phyloP scores from a whole-genome alignment of 1,139 yeast genomes.

The Taphrina populina region DNA sequence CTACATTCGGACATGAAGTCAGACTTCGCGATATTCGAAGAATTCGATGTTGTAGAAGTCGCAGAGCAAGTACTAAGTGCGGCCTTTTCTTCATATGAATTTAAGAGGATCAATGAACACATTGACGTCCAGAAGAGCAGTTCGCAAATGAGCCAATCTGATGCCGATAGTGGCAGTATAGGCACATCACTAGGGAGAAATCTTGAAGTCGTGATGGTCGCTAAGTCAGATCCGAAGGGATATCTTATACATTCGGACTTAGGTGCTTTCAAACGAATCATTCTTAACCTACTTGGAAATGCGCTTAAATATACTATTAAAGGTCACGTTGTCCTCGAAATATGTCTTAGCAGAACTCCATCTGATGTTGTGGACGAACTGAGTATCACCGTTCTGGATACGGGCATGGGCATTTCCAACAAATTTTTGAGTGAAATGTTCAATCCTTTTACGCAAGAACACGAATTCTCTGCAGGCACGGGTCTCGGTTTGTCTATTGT shows the following conservation, averaged over 20 bases:
- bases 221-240: conserved; percentile 6
- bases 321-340: conserved; percentile 57
- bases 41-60: conserved; percentile 16
- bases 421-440: conserved; percentile 76
- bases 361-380: conserved; percentile 7
- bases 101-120: conserved; percentile 20
- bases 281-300: conserved; percentile 80
- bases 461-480: conserved; percentile 89
- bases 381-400: conserved; percentile 70
- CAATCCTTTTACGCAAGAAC: conserved; percentile 88
- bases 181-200: conserved; percentile 3
- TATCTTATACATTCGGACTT: conserved; percentile 9
- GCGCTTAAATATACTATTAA: conserved; percentile 82
- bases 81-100: conserved; percentile 14
- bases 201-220: conserved; percentile 21
- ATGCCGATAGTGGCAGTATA: conserved; percentile 18
- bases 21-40: background rate
- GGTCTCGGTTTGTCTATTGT: conserved; percentile 85
- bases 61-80: conserved; percentile 12
- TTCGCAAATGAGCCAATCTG: conserved; percentile 10
- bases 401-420: conserved; percentile 83
- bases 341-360: background rate
- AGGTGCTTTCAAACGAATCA: conserved; percentile 65
- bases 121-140: conserved; percentile 4
- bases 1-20: conserved; percentile 1